Base-by-base conservation (phyloP, 768 basidiomycete genomes). In the Tulasnella calospora region DNA sequence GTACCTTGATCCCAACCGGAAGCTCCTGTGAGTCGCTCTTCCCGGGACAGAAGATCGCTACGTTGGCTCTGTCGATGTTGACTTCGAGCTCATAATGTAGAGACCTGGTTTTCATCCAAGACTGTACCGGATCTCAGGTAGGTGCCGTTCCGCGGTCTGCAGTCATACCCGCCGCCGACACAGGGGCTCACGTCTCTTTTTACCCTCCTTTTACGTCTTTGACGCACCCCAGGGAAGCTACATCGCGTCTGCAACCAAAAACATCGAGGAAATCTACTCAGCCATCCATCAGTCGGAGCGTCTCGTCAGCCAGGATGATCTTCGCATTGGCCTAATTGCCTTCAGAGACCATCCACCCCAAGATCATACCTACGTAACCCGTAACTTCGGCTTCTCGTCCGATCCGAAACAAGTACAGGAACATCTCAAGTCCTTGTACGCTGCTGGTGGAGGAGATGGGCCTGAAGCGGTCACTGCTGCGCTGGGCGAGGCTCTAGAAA, bases 281-380 rank as follows among this genome's bases (percentile, higher is more conserved):
- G 92, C 94, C 85, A 99, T 99, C 80, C 94, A 94, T 85, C 92
- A 96, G 85, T 96, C 95, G 33, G 96, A 96, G 57, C 93, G 92
- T 82, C 89, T 99, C n/a, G 92, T 93, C 83, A 87, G 89, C 77
- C 89, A 87, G 69, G 95, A 97, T 82, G 96, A 98, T 84, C 89
- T 97, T 30, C 90, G 95, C 80, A 91, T 99, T 55, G 98, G 96
- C 79, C 89, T 99, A 79, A 89, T 99, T 81, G 96, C 95, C 57
- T 99, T 96, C 86, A 90, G 97, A 80, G 96, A 99, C 86, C 95
- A 99, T 83, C 96, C 96, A 35, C 96, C 96, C 21, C 96, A 99
- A 86, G 96, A 99, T 83, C 94, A 94, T 82, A 96, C 95, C 77
- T 99, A 96, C 83, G 87, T 99, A 80, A 92, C 92, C 82, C 95